phyloP scores from a whole-genome alignment of 2,329 filamentous ascomycete genomes.

The Drechslerella stenobrocha region DNA sequence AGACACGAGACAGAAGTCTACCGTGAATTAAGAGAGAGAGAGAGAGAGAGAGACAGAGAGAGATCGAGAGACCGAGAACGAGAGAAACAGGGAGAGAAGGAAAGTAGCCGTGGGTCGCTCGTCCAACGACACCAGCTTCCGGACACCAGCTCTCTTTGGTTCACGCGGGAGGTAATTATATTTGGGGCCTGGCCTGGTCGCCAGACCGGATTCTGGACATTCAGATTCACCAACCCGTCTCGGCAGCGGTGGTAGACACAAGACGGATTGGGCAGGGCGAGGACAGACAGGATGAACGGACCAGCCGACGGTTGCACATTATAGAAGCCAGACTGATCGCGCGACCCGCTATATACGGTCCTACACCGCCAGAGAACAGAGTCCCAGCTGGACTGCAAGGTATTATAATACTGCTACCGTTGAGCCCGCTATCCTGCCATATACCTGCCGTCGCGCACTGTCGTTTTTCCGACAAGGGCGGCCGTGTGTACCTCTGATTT shows the following conservation, averaged over 20 bases:
- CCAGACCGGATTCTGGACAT: conserved; percentile 14
- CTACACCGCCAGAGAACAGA: too few species aligned
- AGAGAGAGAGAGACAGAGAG: background rate
- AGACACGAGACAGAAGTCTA: conserved; percentile 28
- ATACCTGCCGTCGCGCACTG: conserved; percentile 21
- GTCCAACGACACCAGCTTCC: conserved; percentile 9
- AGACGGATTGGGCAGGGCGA: conserved; percentile 11
- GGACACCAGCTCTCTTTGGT: conserved; percentile 9
- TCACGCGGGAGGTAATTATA: conserved; percentile 15
- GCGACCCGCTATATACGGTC: conserved; percentile 19
- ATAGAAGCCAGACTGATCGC: conserved; percentile 35
- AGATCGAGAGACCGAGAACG: background rate
- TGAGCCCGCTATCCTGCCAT: conserved; percentile 11
- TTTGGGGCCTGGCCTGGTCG: conserved; percentile 10
- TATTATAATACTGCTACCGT: conserved; percentile 40
- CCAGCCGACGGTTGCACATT: conserved; percentile 32
- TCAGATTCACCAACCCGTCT: background rate
- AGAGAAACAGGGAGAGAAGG: conserved; percentile 1
- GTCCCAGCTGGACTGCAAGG: conserved; percentile 18
- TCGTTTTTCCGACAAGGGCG: conserved; percentile 5
- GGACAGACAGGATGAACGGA: conserved; percentile 39
- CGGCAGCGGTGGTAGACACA: background rate
- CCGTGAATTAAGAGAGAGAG: conserved; percentile 38
- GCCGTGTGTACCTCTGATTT: background rate
- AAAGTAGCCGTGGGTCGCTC: conserved; percentile 45